Evolutionary conservation across 352 stramenopile species (phyloP), one percentile per base, ranked within the genome.

Genomic region (Phytophthora pini): DNA sequence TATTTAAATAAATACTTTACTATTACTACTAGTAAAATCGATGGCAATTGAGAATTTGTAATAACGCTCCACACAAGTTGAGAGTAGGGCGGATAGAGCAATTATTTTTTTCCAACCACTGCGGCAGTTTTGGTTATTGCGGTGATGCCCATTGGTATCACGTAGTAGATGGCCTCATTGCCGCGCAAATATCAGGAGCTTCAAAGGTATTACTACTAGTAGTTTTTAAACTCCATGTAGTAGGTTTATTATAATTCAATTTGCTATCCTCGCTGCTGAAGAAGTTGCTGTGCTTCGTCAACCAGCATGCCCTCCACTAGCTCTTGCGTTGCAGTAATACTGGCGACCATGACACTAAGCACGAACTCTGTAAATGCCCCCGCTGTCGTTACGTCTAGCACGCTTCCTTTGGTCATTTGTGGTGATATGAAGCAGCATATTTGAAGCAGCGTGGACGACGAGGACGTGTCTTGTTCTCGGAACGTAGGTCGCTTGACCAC

Each of bases 401-500:
- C 22, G 56, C 41, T 48, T 10, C 64, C 64, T 50, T 61, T 52
- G 9, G 50, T 68, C 38, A 80, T 77, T 51, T 87, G 66, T 4
- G 76, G 77, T n/a, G 77, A 84, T 54, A 84, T 84, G 32, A 89
- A 65, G 31, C 73, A 76, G 61, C 76, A 84, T 64, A 75, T 84
- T 50, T 88, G 74, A 38, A 91, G 47, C 29, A 87, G 54, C 15
- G 77, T 76, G 31, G 61, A 76, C 12, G 61, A 76, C 12, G 69
- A 55, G 4, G 27, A 6, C 36, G 17, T 45, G 32, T 50, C 52
- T 56, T 61, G 59, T 17, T 72, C 63, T 8, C 41, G 32, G 17
- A 59, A 48, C 31, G 68, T 69, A n/a, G 77, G 68, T 38, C 58
- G 71, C 53, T 80, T 75, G 34, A 89, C 50, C 29, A 91, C 62